Base-by-base conservation (phyloP, 2,329 filamentous ascomycete species). In the Helicocarpus griseus region DNA sequence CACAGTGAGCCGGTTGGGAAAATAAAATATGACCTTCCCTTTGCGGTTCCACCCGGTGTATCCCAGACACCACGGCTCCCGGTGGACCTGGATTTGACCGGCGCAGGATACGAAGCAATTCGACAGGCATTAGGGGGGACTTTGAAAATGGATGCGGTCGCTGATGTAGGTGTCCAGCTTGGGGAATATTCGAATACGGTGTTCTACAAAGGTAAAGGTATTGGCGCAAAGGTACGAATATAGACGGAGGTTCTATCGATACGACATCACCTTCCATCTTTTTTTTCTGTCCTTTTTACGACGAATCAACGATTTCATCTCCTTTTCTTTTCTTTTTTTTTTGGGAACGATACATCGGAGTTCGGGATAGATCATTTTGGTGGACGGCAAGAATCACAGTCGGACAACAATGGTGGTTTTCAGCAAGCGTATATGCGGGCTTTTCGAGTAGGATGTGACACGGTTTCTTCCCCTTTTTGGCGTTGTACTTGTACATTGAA, bases 101-200 rank as follows among this genome's bases (percentile, higher is more conserved):
- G 82, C 13, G 81, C 94, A 9, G 93, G 91, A 2, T 94, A 91
- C 60, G 88, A 89, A 38, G 87, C 87, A 49, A 75, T 97, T 13
- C 80, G 76, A 60, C 82, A 83, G 59, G 91, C 91, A 9, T 68
- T 97, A 0, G 91, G 91, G 0, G 90, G 91, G 0, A 77, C 75
- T 22, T 68, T 97, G 58, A 86, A 86, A 67, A 69, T 97, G 54
- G 86, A 89, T 68, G 88, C 89, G 1, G 75, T 77, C 59, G 93
- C 90, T 1, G 75, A 82, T 39, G 86, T 95, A 1, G 83, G 82
- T 0, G 74, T 97, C 5, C 77, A 80, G 58, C 71, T 97, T 52
- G 88, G 86, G 7, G 72, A 79, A 60, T 97, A 88, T 82, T 78
- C 75, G 48, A 83, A 93, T 66, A 75, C 71, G 22, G 68, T 97